Conservation (phyloP, 139 green algal genomes). For the Chlorella vulgaris region DNA sequence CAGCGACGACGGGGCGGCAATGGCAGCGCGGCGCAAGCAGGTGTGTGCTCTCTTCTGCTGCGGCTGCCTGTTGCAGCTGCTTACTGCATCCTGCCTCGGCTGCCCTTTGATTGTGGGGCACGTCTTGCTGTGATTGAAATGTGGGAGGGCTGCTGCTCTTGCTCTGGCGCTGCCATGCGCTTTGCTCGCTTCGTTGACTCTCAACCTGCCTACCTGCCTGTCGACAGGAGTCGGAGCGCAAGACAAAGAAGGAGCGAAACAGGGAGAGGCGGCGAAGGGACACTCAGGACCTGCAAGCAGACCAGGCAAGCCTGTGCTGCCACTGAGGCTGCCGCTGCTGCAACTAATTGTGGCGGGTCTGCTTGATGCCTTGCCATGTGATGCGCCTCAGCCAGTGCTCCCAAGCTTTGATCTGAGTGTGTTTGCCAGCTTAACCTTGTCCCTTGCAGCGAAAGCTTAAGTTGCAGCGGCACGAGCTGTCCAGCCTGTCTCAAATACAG, state of each 20-base stretch:
- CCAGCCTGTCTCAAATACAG: conserved; percentile 14
- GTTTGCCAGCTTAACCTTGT: not conserved
- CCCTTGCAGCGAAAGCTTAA: conserved; percentile 22
- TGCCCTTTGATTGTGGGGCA: too few species aligned
- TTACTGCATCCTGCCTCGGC: too few species aligned
- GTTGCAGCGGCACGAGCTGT: conserved; percentile 33
- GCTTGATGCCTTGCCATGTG: too few species aligned
- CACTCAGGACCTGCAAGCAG: conserved; percentile 43
- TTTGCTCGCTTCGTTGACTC: not conserved
- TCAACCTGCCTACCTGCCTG: not conserved
- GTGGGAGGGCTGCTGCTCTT: too few species aligned
- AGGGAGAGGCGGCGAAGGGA: conserved; percentile 15
- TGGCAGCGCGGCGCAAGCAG: not conserved
- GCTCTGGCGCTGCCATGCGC: not conserved
- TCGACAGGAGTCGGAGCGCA: conserved; percentile 26
- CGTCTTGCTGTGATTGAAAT: too few species aligned
- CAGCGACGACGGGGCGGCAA: conserved; percentile 33
- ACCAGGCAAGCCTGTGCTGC: conserved; percentile 29
- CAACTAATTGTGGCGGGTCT: not conserved
- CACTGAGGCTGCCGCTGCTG: not conserved
- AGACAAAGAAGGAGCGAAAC: conserved; percentile 34
- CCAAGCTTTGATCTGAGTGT: not conserved
- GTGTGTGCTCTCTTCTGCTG: not conserved
- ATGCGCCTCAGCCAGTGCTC: too few species aligned
- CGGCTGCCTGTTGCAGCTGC: too few species aligned